These are phyloP conservation scores for Naganishia liquefaciens DNA, from an alignment of 1,284 basidiomycete species.

Conservation along the genomic window DNA sequence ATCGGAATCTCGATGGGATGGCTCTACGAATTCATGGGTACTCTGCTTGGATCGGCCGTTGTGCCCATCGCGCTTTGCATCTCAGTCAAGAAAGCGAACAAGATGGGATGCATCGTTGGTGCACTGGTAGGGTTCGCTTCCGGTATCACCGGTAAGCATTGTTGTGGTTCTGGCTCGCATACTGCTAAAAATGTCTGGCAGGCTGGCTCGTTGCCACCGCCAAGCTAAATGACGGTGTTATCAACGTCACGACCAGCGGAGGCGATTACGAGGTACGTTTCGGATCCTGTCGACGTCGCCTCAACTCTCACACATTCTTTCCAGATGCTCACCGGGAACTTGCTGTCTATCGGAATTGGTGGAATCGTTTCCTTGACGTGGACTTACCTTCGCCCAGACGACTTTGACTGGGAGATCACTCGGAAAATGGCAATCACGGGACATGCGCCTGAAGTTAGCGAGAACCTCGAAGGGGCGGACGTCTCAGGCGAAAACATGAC, in stretches of 20 bases:
- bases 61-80: constrained; percentile 81
- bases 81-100: constrained; percentile 80
- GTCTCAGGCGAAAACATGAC: constrained; percentile 33
- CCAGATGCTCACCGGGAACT: constrained; percentile 71
- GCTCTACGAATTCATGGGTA: constrained; percentile 64
- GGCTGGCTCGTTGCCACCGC: constrained; percentile 83
- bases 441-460: constrained; percentile 9
- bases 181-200: constrained; percentile 36
- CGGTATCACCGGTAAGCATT: constrained; percentile 59
- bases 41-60: constrained; percentile 74
- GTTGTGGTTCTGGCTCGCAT: not conserved
- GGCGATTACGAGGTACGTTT: constrained; percentile 61
- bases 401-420: constrained; percentile 77
- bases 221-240: constrained; percentile 65
- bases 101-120: constrained; percentile 72
- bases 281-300: not conserved
- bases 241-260: constrained; percentile 66
- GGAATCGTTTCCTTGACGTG: constrained; percentile 69
- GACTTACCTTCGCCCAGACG: constrained; percentile 70
- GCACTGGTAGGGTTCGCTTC: constrained; percentile 68
- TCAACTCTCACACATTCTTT: not conserved
- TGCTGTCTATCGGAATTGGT: constrained; percentile 79
- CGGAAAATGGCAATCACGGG: constrained; percentile 66
- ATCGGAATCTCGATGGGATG: constrained; percentile 87
- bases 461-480: constrained; percentile 37